A percentile compares a stretch with the other conserved stretches of the same genome.
These are phyloP conservation scores for Lippia alba DNA, from an alignment of 305 asterid species.

Conservation along the genomic window DNA sequence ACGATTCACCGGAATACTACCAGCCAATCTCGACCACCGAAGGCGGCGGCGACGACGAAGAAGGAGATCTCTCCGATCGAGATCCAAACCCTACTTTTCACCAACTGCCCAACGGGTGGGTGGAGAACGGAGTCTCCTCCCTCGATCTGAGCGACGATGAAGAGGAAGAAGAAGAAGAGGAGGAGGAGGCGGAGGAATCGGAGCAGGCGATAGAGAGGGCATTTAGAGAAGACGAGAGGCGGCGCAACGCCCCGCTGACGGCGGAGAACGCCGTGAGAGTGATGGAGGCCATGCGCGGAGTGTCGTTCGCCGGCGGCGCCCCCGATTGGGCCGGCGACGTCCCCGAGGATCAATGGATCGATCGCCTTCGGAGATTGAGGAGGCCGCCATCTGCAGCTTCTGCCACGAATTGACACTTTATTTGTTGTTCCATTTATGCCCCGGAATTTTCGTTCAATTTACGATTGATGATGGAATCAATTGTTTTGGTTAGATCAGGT, in stretches of 20 bases:
- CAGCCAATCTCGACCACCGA: conserved; percentile 66
- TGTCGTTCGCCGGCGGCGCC: conserved; percentile 67
- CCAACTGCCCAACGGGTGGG: conserved; percentile 63
- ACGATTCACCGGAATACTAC: conserved; percentile 69
- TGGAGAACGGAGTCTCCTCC: conserved; percentile 59
- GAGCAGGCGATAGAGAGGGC: conserved; percentile 65
- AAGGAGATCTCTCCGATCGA: conserved; percentile 41
- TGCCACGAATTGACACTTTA: not conserved
- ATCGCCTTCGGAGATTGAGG: conserved; percentile 54
- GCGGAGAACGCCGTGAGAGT: conserved; percentile 76
- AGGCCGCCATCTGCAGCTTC: conserved; percentile 41
- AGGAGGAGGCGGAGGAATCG: conserved; percentile 49
- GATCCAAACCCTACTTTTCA: conserved; percentile 37
- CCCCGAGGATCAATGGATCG: conserved; percentile 76
- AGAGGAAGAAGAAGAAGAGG: conserved; percentile 46
- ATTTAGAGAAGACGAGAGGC: conserved; percentile 75
- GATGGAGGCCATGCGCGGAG: conserved; percentile 80
- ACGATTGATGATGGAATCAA: too few species aligned
- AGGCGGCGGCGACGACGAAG: conserved; percentile 43
- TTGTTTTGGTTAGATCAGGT: too few species aligned
- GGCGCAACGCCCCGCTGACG: conserved; percentile 77
- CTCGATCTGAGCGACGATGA: conserved; percentile 66
- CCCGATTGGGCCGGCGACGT: conserved; percentile 82
- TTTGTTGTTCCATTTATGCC: too few species aligned
- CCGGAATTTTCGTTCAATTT: too few species aligned